phyloP scores from a whole-genome alignment of 78 protist species.

The Dictyostelium intermedium region DNA sequence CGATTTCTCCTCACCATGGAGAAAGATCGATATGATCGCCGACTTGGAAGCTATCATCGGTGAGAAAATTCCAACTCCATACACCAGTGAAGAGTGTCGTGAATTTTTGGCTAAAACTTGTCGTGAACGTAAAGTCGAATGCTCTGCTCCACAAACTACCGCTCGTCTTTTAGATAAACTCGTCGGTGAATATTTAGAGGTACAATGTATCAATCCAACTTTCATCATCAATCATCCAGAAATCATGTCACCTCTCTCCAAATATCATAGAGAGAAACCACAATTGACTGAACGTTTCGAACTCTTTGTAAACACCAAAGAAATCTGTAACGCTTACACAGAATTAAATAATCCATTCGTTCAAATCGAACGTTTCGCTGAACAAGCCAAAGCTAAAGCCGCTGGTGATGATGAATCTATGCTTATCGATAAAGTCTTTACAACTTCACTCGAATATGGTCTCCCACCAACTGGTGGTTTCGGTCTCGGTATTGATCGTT shows the following conservation, averaged over 20 bases:
- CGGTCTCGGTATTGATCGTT: conserved; percentile 99
- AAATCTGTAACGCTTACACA: conserved; percentile 99
- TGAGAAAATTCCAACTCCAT: conserved; percentile 79
- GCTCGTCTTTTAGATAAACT: conserved; percentile 98
- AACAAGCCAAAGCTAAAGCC: conserved; percentile 91
- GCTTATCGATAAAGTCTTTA: conserved; percentile 95
- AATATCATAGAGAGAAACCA: conserved; percentile 91
- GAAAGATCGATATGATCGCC: conserved; percentile 92
- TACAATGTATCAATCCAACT: conserved; percentile 96
- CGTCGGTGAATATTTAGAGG: conserved; percentile 96
- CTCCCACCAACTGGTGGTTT: conserved; percentile 99
- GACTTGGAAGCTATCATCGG: conserved; percentile 88
- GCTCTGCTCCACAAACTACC: conserved; percentile 96
- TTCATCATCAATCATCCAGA: conserved; percentile 99
- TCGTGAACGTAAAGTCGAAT: conserved; percentile 86
- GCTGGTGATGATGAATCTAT: conserved; percentile 97
- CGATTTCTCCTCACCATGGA: conserved; percentile 99
- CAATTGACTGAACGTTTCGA: conserved; percentile 99
- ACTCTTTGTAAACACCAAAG: conserved; percentile 94
- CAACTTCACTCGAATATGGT: conserved; percentile 97
- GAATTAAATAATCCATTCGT: conserved; percentile 99
- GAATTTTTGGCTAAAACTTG: conserved; percentile 85
- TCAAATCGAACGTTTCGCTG: conserved; percentile 98
- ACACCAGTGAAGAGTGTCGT: conserved; percentile 79
- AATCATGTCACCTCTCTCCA: conserved; percentile 99